Conservation (phyloP, 2,329 filamentous ascomycete species). For the Drechslerella coelobrocha region DNA sequence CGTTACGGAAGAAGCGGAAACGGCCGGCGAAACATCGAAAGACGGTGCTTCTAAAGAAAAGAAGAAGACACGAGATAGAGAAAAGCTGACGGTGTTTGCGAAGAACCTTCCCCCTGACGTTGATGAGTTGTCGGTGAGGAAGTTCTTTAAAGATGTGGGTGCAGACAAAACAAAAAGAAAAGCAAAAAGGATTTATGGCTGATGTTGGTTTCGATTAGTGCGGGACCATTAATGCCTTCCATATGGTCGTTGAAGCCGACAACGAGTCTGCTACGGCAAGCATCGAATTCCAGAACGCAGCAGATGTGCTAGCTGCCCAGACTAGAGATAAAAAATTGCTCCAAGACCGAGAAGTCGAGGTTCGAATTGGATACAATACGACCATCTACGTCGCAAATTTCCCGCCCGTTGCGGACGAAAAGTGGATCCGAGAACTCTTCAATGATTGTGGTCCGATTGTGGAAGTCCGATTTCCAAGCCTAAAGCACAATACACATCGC, state of each 20-base stretch:
- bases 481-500: constrained; percentile 85
- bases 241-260: constrained; percentile 69
- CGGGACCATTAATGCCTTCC: constrained; percentile 80
- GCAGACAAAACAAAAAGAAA: neutral
- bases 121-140: constrained; percentile 75
- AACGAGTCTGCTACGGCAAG: constrained; percentile 72
- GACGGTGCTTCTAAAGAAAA: constrained; percentile 57
- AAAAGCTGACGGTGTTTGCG: constrained; percentile 85
- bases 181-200: constrained; percentile 26
- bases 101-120: constrained; percentile 75
- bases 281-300: constrained; percentile 81
- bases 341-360: constrained; percentile 73
- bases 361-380: constrained; percentile 75
- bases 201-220: constrained; percentile 60
- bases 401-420: constrained; percentile 75
- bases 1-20: constrained; percentile 56
- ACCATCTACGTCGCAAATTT: constrained; percentile 93
- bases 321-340: constrained; percentile 82
- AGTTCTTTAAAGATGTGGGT: constrained; percentile 81
- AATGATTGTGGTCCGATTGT: constrained; percentile 79
- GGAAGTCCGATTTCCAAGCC: constrained; percentile 84
- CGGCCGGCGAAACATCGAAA: constrained; percentile 59
- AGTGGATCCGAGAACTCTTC: constrained; percentile 73
- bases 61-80: constrained; percentile 68
- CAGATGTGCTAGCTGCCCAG: constrained; percentile 81